These are phyloP conservation scores for Cutaneotrichosporon cyanovorans DNA, from an alignment of 1,284 basidiomycete species.

Conservation along the genomic window DNA sequence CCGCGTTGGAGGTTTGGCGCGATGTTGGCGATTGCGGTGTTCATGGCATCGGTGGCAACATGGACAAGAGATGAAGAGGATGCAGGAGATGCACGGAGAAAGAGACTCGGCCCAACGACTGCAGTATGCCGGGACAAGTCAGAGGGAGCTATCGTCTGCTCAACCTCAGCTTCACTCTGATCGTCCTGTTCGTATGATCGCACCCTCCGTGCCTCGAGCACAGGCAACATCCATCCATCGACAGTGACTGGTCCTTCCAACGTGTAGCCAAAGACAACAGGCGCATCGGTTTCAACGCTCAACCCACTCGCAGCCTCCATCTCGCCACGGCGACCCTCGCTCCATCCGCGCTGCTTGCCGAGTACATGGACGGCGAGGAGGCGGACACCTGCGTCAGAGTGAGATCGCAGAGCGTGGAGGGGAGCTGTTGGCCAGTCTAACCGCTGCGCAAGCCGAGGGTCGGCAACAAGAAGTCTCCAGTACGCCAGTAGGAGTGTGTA, in stretches of 20 bases:
- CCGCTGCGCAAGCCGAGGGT: conserved; percentile 57
- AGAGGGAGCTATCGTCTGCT: conserved; percentile 41
- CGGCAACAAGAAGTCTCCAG: conserved; percentile 67
- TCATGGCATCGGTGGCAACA: conserved; percentile 61
- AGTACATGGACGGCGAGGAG: conserved; percentile 70
- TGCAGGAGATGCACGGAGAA: conserved; percentile 20
- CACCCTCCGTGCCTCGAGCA: conserved; percentile 59
- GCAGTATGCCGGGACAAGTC: conserved; percentile 49
- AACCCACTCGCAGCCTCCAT: conserved; percentile 52
- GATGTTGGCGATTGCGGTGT: conserved; percentile 56
- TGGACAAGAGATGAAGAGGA: conserved; percentile 54
- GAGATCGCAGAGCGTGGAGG: conserved; percentile 42
- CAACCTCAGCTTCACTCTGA: neutral
- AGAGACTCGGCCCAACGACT: conserved; percentile 18
- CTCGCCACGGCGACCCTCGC: conserved; percentile 61
- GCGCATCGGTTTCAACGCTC: conserved; percentile 55
- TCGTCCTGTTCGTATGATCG: conserved; percentile 4
- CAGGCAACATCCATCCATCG: conserved; percentile 72
- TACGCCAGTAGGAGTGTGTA: conserved; percentile 68
- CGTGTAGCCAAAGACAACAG: conserved; percentile 19
- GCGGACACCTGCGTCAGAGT: conserved; percentile 56
- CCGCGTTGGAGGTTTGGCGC: conserved; percentile 61
- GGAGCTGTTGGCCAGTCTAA: conserved; percentile 61
- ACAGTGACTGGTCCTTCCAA: conserved; percentile 32
- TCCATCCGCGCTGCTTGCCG: conserved; percentile 64